These are phyloP conservation scores for Sugiyamaella grinbergsii DNA, from an alignment of 1,139 yeast species.

Conservation along the genomic window DNA sequence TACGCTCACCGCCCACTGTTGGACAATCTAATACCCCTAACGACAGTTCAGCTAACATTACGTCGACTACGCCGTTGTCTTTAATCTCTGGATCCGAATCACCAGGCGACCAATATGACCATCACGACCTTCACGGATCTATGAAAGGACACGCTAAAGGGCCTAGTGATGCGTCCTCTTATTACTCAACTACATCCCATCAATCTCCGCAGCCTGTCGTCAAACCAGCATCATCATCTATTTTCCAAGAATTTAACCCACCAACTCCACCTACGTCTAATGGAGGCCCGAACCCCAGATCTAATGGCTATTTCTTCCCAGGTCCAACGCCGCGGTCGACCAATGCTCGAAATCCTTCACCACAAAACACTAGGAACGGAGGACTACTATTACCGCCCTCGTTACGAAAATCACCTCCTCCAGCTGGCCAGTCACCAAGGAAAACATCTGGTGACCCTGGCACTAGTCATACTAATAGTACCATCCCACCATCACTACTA, in stretches of 20 bases:
- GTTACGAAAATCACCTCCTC: slow-evolving; percentile 8
- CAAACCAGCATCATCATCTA: slow-evolving; percentile 5
- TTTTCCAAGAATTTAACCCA: slow-evolving; percentile 14
- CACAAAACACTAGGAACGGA: slow-evolving; percentile 6
- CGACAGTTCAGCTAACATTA: too few species aligned
- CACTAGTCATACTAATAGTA: background rate
- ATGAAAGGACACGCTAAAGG: slow-evolving; percentile 2
- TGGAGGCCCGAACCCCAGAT: slow-evolving; percentile 11
- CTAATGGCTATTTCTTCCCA: slow-evolving; percentile 18
- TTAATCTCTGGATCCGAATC: background rate
- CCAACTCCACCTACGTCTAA: slow-evolving; percentile 3
- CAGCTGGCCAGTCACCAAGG: slow-evolving; percentile 4
- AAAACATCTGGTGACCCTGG: slow-evolving; percentile 4
- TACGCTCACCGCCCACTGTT: background rate
- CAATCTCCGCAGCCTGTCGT: slow-evolving; percentile 17
- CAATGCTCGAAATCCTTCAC: background rate
- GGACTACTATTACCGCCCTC: slow-evolving; percentile 11
- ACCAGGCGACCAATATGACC: background rate
- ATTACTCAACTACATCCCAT: slow-evolving; percentile 18
- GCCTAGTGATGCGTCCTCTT: slow-evolving; percentile 18
- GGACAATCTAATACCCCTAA: too few species aligned
- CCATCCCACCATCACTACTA: slow-evolving; percentile 6
- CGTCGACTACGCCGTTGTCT: background rate
- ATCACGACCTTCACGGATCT: background rate
- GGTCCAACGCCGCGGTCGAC: slow-evolving; percentile 10